Evolutionary conservation across 768 basidiomycete genomes (phyloP).

Genomic region (Calvatia gigantea): DNA sequence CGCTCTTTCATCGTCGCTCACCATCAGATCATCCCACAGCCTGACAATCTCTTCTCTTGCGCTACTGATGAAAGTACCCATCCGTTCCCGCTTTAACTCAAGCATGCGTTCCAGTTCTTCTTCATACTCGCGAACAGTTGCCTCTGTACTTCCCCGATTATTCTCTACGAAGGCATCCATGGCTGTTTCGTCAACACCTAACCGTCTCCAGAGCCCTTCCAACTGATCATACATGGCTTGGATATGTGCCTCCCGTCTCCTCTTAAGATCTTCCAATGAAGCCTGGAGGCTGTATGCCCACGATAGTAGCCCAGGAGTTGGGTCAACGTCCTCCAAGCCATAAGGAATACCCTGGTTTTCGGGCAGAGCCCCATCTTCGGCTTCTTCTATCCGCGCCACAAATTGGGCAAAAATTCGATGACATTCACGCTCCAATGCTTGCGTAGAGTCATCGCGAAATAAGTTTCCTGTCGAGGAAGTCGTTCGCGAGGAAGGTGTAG

Average conservation of each 20-base stretch:
- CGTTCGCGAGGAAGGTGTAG: constrained; percentile 44
- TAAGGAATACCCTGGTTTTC: constrained; percentile 34
- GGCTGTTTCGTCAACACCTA: constrained; percentile 74
- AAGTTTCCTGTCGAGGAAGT: constrained; percentile 32
- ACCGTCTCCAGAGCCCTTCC: constrained; percentile 83
- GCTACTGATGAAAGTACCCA: constrained; percentile 79
- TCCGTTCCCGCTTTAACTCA: constrained; percentile 81
- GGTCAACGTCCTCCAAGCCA: constrained; percentile 75
- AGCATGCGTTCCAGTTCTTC: constrained; percentile 89
- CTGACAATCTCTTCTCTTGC: constrained; percentile 77
- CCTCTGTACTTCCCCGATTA: constrained; percentile 78
- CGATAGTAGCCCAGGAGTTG: constrained; percentile 65
- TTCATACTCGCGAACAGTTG: constrained; percentile 78
- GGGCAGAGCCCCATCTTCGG: constrained; percentile 44
- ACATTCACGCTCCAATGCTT: constrained; percentile 41
- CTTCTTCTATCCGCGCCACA: constrained; percentile 58
- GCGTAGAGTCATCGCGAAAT: constrained; percentile 29
- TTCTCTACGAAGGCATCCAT: constrained; percentile 93
- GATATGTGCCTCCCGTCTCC: constrained; percentile 74
- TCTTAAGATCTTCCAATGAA: constrained; percentile 71
- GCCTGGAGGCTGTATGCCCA: constrained; percentile 62
- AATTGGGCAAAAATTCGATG: constrained; percentile 61
- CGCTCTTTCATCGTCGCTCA: constrained; percentile 75
- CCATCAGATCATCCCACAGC: constrained; percentile 85
- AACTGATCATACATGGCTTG: constrained; percentile 94